Evolutionary conservation across 208 protist species (phyloP).

Genomic region (Leishmania tropica): DNA sequence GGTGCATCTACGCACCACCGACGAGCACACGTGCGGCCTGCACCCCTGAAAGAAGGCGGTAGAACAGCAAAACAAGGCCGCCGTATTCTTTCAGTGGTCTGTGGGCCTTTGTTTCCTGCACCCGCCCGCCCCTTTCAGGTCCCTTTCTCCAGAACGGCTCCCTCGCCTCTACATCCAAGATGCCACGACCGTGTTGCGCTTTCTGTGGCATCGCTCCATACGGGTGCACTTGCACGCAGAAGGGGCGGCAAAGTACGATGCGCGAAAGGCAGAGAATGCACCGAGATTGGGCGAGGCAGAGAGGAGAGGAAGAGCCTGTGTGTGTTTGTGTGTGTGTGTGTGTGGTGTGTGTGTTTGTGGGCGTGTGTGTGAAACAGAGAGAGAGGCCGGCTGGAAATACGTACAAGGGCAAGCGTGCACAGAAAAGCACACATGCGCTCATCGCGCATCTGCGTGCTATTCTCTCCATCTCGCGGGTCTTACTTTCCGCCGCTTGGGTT

Average conservation of each 20-base stretch:
- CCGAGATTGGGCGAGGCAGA: not conserved
- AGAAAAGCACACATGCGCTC: not conserved
- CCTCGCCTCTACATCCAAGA: not conserved
- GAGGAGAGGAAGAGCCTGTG: not conserved
- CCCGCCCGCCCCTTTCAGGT: not conserved
- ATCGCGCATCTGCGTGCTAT: not conserved
- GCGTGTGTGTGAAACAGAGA: not conserved
- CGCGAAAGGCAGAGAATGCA: not conserved
- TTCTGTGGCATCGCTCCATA: not conserved
- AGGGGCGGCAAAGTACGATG: not conserved
- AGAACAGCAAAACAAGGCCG: not conserved
- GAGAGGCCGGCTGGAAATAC: not conserved
- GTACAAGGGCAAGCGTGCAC: not conserved
- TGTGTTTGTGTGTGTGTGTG: not conserved
- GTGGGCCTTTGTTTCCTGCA: too few relatives aligned
- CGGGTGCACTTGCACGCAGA: not conserved
- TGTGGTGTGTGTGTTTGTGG: slow-evolving; percentile 1
- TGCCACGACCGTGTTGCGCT: too few relatives aligned
- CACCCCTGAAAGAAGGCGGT: not conserved
- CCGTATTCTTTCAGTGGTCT: not conserved
- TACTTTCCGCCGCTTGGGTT: not conserved
- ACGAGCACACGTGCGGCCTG: not conserved
- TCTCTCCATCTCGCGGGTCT: not conserved
- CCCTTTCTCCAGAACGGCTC: not conserved
- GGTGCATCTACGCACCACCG: not conserved